A percentile compares a stretch with the other conserved stretches of the same genome.
Evolutionary conservation across 2,329 filamentous ascomycete species (phyloP).

Genomic region (Ascochyta fabae): DNA sequence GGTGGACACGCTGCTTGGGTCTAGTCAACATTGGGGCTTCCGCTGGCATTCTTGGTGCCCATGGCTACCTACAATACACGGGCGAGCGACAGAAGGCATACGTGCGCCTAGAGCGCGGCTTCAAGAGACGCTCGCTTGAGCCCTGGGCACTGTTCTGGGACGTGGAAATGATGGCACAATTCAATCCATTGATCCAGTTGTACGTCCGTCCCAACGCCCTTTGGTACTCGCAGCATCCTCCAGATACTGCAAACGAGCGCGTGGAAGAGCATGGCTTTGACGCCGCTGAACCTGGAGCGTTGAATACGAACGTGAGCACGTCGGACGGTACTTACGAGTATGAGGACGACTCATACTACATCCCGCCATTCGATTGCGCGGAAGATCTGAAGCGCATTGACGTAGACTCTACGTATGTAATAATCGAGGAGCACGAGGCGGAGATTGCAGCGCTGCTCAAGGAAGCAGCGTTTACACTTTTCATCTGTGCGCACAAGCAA

Average conservation of each 20-base stretch:
- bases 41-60: conserved; percentile 28
- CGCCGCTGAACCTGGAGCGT: not conserved
- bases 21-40: conserved; percentile 36
- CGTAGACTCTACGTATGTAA: conserved; percentile 12
- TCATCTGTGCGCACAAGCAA: conserved; percentile 26
- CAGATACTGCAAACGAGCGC: conserved; percentile 24
- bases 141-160: conserved; percentile 38
- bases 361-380: conserved; percentile 28
- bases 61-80: conserved; percentile 37
- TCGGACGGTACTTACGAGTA: conserved; percentile 1
- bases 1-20: conserved; percentile 32
- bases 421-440: conserved; percentile 22
- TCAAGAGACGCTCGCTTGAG: conserved; percentile 28
- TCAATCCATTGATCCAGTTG: conserved; percentile 33
- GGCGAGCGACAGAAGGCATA: conserved; percentile 37
- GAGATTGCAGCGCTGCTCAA: conserved; percentile 23
- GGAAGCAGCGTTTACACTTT: conserved; percentile 32
- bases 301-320: not conserved
- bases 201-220: conserved; percentile 37
- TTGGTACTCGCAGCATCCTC: conserved; percentile 32
- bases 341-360: conserved; percentile 26
- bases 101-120: conserved; percentile 20
- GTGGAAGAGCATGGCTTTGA: conserved; percentile 14
- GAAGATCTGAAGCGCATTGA: conserved; percentile 26
- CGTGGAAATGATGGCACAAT: conserved; percentile 31